Evolutionary conservation across 2,329 filamentous ascomycete genomes (phyloP).

Genomic region (Alternaria gaisen): DNA sequence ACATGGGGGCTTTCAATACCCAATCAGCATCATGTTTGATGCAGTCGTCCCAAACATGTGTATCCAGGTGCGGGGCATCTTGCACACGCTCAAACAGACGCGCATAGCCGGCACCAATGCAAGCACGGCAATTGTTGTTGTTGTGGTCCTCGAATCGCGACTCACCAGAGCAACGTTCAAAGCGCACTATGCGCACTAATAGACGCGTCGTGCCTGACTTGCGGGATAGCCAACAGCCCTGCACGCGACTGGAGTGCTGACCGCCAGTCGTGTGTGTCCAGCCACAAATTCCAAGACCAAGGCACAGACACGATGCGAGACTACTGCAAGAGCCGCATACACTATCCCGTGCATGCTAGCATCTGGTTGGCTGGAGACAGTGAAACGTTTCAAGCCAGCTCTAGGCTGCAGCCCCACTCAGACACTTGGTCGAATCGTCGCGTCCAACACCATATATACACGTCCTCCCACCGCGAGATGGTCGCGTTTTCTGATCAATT

Average conservation of each 20-base stretch:
- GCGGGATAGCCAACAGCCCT: slow-evolving; percentile 18
- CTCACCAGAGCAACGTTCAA: slow-evolving; percentile 29
- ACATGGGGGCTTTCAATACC: slow-evolving; percentile 20
- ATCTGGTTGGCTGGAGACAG: slow-evolving; percentile 34
- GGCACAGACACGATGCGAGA: slow-evolving; percentile 23
- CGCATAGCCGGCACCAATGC: slow-evolving; percentile 25
- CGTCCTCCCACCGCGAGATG: slow-evolving; percentile 51
- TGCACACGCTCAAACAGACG: slow-evolving; percentile 29
- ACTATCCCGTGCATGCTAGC: slow-evolving; percentile 18
- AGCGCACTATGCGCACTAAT: slow-evolving; percentile 3
- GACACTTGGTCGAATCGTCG: slow-evolving; percentile 47
- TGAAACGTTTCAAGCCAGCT: slow-evolving; percentile 47
- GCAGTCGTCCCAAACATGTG: not conserved
- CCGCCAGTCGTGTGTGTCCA: slow-evolving; percentile 40
- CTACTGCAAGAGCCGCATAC: slow-evolving; percentile 46
- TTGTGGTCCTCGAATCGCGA: slow-evolving; percentile 42
- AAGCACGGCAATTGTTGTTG: slow-evolving; percentile 34
- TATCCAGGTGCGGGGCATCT: slow-evolving; percentile 17
- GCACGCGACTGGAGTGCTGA: slow-evolving; percentile 31
- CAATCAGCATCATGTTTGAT: slow-evolving; percentile 23
- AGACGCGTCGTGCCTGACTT: slow-evolving; percentile 22
- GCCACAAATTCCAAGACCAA: slow-evolving; percentile 34
- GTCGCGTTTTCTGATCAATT: slow-evolving; percentile 52
- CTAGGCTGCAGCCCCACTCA: slow-evolving; percentile 37
- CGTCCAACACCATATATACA: slow-evolving; percentile 51